A percentile compares a stretch with the other conserved stretches of the same genome.
Evolutionary conservation across 2,329 filamentous ascomycete species (phyloP).

Genomic region (Aschersonia sp.): DNA sequence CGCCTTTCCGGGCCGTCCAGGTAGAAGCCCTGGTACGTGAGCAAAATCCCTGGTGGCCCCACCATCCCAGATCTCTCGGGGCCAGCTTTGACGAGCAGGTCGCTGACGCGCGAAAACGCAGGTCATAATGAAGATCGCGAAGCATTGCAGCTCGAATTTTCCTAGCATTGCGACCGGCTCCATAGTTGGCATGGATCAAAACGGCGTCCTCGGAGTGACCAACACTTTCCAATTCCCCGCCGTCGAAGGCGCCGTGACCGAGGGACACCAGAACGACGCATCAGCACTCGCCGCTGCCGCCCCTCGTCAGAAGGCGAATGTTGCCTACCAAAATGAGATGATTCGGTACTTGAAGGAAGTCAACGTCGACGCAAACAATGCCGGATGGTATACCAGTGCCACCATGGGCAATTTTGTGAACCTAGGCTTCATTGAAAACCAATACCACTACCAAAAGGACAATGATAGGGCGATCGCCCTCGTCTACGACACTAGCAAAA

Average conservation of each 20-base stretch:
- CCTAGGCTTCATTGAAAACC: conserved; percentile 91
- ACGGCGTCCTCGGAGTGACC: conserved; percentile 72
- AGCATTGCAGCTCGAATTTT: conserved; percentile 80
- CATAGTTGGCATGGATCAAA: conserved; percentile 84
- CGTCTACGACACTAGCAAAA: conserved; percentile 91
- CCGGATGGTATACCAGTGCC: conserved; percentile 96
- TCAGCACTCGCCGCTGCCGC: conserved; percentile 72
- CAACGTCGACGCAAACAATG: conserved; percentile 95
- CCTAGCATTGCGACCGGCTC: conserved; percentile 81
- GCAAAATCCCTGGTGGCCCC: conserved; percentile 14
- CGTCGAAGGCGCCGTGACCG: conserved; percentile 53
- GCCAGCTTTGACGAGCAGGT: conserved; percentile 10
- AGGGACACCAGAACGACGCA: conserved; percentile 61
- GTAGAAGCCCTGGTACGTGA: conserved; percentile 78
- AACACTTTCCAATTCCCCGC: conserved; percentile 92
- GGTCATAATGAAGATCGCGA: conserved; percentile 97
- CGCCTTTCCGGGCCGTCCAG: conserved; percentile 73
- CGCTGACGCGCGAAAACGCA: conserved; percentile 18
- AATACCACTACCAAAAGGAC: conserved; percentile 92
- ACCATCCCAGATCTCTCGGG: conserved; percentile 13
- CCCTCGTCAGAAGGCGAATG: conserved; percentile 82
- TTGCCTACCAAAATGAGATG: conserved; percentile 88
- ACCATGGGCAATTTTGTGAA: conserved; percentile 99
- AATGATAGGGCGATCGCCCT: conserved; percentile 80
- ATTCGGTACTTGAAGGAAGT: conserved; percentile 93